Evolutionary conservation across 2,329 filamentous ascomycete genomes (phyloP), one percentile per base, ranked within the genome.

Genomic region (Aquanectria penicillioides): DNA sequence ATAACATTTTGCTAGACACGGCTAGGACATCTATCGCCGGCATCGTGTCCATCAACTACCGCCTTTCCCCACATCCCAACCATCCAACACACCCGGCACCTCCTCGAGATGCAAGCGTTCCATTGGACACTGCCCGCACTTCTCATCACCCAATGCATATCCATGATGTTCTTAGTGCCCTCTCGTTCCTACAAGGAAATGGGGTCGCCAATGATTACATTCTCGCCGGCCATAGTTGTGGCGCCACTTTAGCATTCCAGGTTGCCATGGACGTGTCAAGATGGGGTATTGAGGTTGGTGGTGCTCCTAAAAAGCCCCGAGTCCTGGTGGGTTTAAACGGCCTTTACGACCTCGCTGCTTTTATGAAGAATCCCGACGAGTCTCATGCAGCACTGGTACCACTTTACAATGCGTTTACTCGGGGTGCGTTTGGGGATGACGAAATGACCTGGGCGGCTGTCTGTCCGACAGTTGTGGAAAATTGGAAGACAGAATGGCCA

Each of bases 1-100:
- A 18, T 1, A 29, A 29, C 5, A 25, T 44, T 4, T 4, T 44
- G 6, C 20, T 20, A 7, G 26, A 25, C 2, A 18, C 13, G 5
- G 17, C 25, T 8, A 47, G 54, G 11, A 20, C 31, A 20, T 22
- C 40, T 9, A 33, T 63, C 15, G 44, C 38, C 6, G 54, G 54
- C 20, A 47, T 64, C 23, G 65, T 81, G 8, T 81, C 78, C 9
- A 70, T 87, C 40, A 81, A 84, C 66, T 87, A 87, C 74, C 79
- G 83, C 11, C 82, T 87, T 53, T 83, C 82, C 0, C 75, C 80
- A 2, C 64, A 77, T 37, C 80, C 82, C 1, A 75, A 74, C 34
- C 67, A 73, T 20, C 77, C 78, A 7, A 69, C 69, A 9, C 51
- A 67, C 31, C 46, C 47, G 6, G 22, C 57, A 3, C 48, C 48